Evolutionary conservation across 768 basidiomycete species (phyloP).

Genomic region (Rubroboletus pulcherrimus): DNA sequence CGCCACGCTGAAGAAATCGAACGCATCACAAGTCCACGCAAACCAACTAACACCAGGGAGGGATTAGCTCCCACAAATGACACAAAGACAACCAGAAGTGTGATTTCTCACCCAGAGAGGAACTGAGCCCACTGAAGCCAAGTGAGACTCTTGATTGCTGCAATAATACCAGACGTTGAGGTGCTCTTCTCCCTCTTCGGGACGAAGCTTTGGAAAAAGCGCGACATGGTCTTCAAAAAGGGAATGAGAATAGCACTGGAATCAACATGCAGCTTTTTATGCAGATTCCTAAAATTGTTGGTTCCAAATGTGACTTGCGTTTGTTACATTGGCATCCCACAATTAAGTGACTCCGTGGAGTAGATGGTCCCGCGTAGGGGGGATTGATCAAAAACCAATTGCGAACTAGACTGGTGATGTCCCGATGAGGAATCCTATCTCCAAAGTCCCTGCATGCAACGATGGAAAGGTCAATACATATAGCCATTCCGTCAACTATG

Average conservation of each 20-base stretch:
- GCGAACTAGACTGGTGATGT: not conserved
- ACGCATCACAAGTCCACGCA: conserved; percentile 86
- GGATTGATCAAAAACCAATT: not conserved
- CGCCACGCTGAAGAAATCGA: conserved; percentile 82
- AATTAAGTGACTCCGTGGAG: not conserved
- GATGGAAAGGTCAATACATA: not conserved
- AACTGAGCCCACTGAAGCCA: conserved; percentile 58
- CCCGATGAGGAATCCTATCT: not conserved
- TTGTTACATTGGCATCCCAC: not conserved
- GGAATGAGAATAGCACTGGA: not conserved
- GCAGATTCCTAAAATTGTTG: not conserved
- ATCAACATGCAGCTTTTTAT: conserved; percentile 11
- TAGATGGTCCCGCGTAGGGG: not conserved
- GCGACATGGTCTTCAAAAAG: conserved; percentile 13
- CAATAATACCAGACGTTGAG: conserved; percentile 36
- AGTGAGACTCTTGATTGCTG: conserved; percentile 44
- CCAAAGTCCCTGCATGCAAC: not conserved
- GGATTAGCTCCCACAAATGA: not conserved
- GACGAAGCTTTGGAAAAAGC: conserved; percentile 45
- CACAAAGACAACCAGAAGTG: not conserved
- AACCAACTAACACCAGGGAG: conserved; percentile 51
- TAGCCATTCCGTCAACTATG: not conserved
- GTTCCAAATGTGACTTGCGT: not conserved
- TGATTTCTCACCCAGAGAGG: conserved; percentile 43
- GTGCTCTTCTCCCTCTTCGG: conserved; percentile 44